Base-by-base conservation (phyloP, 1,284 basidiomycete species). In the Anthracocystis panici-leucophaei region DNA sequence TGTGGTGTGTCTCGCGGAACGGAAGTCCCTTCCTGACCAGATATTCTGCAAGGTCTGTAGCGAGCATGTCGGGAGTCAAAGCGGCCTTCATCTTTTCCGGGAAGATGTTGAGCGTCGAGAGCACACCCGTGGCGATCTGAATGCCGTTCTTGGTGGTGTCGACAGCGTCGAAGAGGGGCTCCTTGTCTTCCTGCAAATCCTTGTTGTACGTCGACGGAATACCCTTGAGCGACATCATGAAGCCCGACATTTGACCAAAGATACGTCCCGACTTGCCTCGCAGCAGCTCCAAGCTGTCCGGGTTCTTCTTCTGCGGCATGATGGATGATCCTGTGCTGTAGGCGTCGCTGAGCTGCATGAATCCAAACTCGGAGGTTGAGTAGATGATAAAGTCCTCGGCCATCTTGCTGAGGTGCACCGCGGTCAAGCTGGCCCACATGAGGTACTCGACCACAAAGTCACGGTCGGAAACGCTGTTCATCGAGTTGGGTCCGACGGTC, bases 271-370 rank as follows among this genome's bases (percentile, higher is more conserved):
- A 91, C 87, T 99, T 99, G 76, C 96, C 96, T 68, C 96, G 91
- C 62, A 99, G 89, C 27, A 99, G 88, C 86, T 99, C 97, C 51
- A 97, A 88, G 31, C 94, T 97, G 86, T 98, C 96, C 20, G 97
- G 94, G 86, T 99, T 99, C 88, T 99, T 98, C 88, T 99, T 98
- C 85, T 99, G 96, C 2, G 96, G 96, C 96, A 99, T 99, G 85
- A 99, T 98, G 75, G 95, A 97, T 44, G 95, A 97, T 12, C 96
- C 96, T 38, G 96, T 99, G 85, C 94, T 94, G 87, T 98, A 99
- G 3, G 96, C 96, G 87, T 99, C 96, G 83, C 93, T 95, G 78
- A 98, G 87, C 41, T 91, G 91, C 69, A 98, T 89, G 85, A 98
- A 99, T 12, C 95, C 94, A 85, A 98, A 99, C 86, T 98, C 96